Evolutionary conservation across 2,329 filamentous ascomycete species (phyloP).

Genomic region (Ophiocordyceps camponoti-saundersi): DNA sequence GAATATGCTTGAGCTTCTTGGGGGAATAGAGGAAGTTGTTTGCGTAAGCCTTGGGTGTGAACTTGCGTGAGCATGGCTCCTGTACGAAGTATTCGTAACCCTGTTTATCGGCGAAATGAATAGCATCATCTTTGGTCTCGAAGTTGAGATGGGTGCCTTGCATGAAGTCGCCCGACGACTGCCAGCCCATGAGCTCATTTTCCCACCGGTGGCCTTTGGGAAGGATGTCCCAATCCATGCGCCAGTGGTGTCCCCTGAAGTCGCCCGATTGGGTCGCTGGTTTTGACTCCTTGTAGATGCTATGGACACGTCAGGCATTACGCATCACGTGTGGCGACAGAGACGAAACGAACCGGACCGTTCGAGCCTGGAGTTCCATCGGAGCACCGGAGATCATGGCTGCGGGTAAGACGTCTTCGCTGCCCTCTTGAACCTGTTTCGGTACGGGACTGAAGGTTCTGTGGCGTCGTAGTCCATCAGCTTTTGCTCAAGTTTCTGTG

Average conservation of each 20-base stretch:
- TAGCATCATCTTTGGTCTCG: conserved; percentile 84
- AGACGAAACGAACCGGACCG: conserved; percentile 55
- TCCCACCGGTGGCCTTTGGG: conserved; percentile 93
- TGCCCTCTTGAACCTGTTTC: conserved; percentile 78
- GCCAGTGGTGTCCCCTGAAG: conserved; percentile 75
- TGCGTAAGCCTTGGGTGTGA: conserved; percentile 85
- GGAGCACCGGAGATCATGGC: conserved; percentile 84
- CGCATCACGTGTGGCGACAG: not conserved
- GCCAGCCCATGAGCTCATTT: conserved; percentile 97
- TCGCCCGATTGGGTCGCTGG: conserved; percentile 90
- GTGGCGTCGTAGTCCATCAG: not conserved
- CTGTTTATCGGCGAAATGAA: conserved; percentile 92
- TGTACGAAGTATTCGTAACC: conserved; percentile 98
- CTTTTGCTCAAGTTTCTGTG: not conserved
- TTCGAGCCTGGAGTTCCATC: conserved; percentile 81
- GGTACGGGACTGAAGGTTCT: conserved; percentile 87
- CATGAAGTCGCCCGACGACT: conserved; percentile 88
- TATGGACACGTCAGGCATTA: conserved; percentile 18
- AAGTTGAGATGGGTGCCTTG: conserved; percentile 86
- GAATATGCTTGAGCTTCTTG: conserved; percentile 74
- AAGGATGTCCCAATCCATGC: conserved; percentile 96
- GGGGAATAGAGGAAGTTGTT: conserved; percentile 85
- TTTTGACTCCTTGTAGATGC: conserved; percentile 84
- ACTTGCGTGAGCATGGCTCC: conserved; percentile 78
- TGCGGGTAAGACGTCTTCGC: conserved; percentile 65